A percentile compares a stretch with the other conserved stretches of the same genome.
phyloP scores from a whole-genome alignment of 2,329 filamentous ascomycete genomes.

The Domatiomyces catenatus region DNA sequence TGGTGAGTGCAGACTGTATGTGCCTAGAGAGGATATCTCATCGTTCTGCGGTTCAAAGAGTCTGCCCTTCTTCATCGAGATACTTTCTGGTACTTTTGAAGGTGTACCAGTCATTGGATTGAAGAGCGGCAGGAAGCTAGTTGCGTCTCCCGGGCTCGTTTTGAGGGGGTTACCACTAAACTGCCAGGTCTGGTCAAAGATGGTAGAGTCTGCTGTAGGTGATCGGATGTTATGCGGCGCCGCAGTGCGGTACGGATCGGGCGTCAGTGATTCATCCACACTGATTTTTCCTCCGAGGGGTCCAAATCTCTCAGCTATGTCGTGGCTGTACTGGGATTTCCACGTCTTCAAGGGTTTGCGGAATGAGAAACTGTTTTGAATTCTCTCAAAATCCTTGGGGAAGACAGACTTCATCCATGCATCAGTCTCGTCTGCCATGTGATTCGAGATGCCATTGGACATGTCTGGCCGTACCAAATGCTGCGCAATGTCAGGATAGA shows the following conservation, averaged over 20 bases:
- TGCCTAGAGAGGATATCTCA: not conserved
- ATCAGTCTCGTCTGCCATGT: slow-evolving; percentile 1
- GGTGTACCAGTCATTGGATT: slow-evolving; percentile 10
- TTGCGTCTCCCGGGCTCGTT: slow-evolving; percentile 1
- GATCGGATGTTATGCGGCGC: not conserved
- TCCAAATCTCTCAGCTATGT: not conserved
- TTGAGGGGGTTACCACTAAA: not conserved
- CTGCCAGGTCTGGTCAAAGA: not conserved
- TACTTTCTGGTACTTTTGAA: slow-evolving; percentile 4
- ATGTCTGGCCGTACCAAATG: not conserved
- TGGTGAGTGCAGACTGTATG: not conserved
- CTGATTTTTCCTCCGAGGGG: not conserved
- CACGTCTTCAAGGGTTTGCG: not conserved
- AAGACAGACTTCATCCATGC: slow-evolving; percentile 9
- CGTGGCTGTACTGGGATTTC: not conserved
- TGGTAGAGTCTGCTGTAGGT: not conserved
- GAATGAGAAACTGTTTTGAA: slow-evolving; percentile 2
- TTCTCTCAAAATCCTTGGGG: slow-evolving; percentile 2
- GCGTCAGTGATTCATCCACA: not conserved
- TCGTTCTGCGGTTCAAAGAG: not conserved
- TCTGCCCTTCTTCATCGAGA: slow-evolving; percentile 9
- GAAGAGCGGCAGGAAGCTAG: slow-evolving; percentile 9
- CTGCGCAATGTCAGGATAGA: not conserved
- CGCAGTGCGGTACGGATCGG: not conserved
- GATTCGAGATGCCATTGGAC: not conserved